A percentile compares a stretch with the other conserved stretches of the same genome.
Conservation (phyloP, 2,329 filamentous ascomycete genomes). For the Cadophora malorum region DNA sequence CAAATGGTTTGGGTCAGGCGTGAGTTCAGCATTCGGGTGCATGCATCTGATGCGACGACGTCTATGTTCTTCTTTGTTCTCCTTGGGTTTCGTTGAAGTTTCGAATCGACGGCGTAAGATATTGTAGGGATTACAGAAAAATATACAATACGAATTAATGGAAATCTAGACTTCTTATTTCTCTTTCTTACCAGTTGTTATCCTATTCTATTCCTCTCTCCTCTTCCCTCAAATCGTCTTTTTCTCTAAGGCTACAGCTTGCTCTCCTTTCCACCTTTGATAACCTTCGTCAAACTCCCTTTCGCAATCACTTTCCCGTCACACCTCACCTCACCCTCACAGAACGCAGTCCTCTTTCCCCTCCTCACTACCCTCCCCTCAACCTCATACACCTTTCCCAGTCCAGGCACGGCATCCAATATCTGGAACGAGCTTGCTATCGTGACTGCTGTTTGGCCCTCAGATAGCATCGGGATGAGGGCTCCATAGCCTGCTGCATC, state of each 20-base stretch:
- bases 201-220: not conserved
- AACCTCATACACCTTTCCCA: slow-evolving; percentile 23
- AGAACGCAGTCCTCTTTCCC: too few species aligned
- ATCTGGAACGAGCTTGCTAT: slow-evolving; percentile 25
- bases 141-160: slow-evolving; percentile 38
- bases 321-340: not conserved
- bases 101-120: slow-evolving; percentile 33
- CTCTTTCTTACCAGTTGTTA: too few species aligned
- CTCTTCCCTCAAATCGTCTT: not conserved
- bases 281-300: slow-evolving; percentile 20
- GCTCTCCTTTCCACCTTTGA: not conserved
- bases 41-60: slow-evolving; percentile 15
- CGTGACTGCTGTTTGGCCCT: slow-evolving; percentile 19
- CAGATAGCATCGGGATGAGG: slow-evolving; percentile 16
- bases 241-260: slow-evolving; percentile 5
- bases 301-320: slow-evolving; percentile 11
- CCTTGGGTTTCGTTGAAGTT: slow-evolving; percentile 13
- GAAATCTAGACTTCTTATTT: slow-evolving; percentile 31
- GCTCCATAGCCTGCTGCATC: slow-evolving; percentile 20
- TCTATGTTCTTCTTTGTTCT: slow-evolving; percentile 13
- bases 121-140: slow-evolving; percentile 35
- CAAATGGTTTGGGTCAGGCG: slow-evolving; percentile 24
- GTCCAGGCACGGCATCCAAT: slow-evolving; percentile 13
- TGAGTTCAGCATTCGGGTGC: slow-evolving; percentile 13
- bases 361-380: slow-evolving; percentile 1